phyloP scores from a whole-genome alignment of 306 rosid species.

The Corylus heterophylla region DNA sequence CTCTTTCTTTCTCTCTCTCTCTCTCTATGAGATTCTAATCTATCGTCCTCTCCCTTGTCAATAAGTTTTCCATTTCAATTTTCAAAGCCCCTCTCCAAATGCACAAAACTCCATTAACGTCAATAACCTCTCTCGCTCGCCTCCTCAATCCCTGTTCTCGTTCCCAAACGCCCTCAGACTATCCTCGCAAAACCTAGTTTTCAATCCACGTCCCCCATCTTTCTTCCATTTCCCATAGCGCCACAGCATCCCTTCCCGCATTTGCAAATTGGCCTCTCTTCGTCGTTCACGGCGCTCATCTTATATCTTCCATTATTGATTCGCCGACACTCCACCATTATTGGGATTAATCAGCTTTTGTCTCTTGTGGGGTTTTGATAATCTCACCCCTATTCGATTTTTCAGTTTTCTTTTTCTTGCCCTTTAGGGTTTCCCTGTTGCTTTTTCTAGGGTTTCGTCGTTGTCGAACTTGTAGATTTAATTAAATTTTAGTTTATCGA shows the following conservation, averaged over 20 bases:
- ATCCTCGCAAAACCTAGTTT: slow-evolving; percentile 42
- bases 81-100: slow-evolving; percentile 33
- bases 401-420: slow-evolving; percentile 12
- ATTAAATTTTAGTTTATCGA: not conserved
- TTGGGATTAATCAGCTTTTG: slow-evolving; percentile 36
- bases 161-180: slow-evolving; percentile 23
- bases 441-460: slow-evolving; percentile 44
- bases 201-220: slow-evolving; percentile 52
- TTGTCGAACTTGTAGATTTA: slow-evolving; percentile 28
- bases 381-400: slow-evolving; percentile 27
- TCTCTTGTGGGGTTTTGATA: slow-evolving; percentile 52
- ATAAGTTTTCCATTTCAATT: slow-evolving; percentile 21
- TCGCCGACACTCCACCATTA: slow-evolving; percentile 47
- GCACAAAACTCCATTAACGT: slow-evolving; percentile 39
- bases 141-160: slow-evolving; percentile 47
- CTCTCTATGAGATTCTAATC: slow-evolving; percentile 26
- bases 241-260: slow-evolving; percentile 33
- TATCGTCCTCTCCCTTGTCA: slow-evolving; percentile 22
- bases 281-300: slow-evolving; percentile 26
- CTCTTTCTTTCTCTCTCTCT: slow-evolving; percentile 11
- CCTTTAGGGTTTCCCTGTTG: slow-evolving; percentile 6
- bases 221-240: slow-evolving; percentile 28
- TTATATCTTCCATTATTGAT: slow-evolving; percentile 37
- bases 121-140: slow-evolving; percentile 38
- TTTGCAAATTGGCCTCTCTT: slow-evolving; percentile 25